Conservation (phyloP, 331 rosid genomes). For the Arachis monticola region DNA sequence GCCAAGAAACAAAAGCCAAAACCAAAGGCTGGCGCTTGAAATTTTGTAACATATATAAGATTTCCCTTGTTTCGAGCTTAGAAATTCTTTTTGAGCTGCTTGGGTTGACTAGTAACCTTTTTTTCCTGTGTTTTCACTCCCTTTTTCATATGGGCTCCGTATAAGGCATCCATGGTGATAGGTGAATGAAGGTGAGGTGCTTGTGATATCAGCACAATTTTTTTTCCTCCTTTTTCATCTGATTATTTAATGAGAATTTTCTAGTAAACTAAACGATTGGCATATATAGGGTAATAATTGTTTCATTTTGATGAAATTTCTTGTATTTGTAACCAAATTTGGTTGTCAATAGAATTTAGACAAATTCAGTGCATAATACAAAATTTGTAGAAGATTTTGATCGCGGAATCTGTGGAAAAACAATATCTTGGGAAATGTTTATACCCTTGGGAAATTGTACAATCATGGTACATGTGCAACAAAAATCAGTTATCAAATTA, state of each 20-base stretch:
- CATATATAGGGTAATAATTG: slow-evolving; percentile 11
- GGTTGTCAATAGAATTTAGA: slow-evolving; percentile 36
- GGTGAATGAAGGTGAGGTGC: slow-evolving; percentile 33
- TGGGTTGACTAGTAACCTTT: slow-evolving; percentile 47
- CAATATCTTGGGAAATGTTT: too few relatives aligned
- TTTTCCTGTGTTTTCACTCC: slow-evolving; percentile 14
- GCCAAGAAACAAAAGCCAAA: slow-evolving; percentile 83
- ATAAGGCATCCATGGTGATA: background rate
- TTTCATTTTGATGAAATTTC: slow-evolving; percentile 23
- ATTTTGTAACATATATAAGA: slow-evolving; percentile 42
- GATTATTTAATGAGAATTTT: slow-evolving; percentile 28
- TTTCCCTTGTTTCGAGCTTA: slow-evolving; percentile 37
- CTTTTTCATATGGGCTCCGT: slow-evolving; percentile 29
- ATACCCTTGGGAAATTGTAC: too few relatives aligned
- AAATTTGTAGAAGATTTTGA: slow-evolving; percentile 4
- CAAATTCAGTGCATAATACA: slow-evolving; percentile 16
- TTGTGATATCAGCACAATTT: slow-evolving; percentile 17
- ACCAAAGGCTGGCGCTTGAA: slow-evolving; percentile 64
- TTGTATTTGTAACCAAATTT: slow-evolving; percentile 36
- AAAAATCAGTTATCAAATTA: too few relatives aligned
- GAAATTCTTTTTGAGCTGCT: slow-evolving; percentile 41
- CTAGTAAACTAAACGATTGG: slow-evolving; percentile 19
- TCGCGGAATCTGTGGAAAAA: background rate
- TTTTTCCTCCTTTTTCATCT: slow-evolving; percentile 21
- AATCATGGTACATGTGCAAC: too few relatives aligned